phyloP scores from a whole-genome alignment of 768 basidiomycete genomes.

The Neoboletus magnificus region DNA sequence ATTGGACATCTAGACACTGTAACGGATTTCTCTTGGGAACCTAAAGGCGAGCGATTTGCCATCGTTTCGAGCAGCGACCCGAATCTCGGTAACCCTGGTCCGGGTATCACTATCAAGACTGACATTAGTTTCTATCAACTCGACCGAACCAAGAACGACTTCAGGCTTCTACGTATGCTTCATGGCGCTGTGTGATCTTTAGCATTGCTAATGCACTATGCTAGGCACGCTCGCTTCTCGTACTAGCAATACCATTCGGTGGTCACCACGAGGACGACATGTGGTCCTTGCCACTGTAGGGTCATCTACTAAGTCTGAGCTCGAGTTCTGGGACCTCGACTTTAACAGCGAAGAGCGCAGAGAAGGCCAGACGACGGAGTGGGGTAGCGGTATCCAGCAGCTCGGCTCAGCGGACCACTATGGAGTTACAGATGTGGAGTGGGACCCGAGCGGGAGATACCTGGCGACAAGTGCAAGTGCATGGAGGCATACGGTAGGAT shows the following conservation, averaged over 20 bases:
- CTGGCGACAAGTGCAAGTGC: conserved; percentile 90
- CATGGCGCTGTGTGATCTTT: conserved; percentile 1
- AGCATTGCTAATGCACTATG: conserved; percentile 6
- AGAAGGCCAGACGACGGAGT: conserved; percentile 56
- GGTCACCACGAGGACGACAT: conserved; percentile 96
- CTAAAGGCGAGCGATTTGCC: conserved; percentile 94
- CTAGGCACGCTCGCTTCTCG: conserved; percentile 74
- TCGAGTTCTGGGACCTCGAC: conserved; percentile 99
- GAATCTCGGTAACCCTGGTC: conserved; percentile 84
- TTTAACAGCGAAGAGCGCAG: conserved; percentile 63
- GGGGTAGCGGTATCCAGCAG: conserved; percentile 83
- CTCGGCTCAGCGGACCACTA: conserved; percentile 91
- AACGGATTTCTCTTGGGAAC: conserved; percentile 97
- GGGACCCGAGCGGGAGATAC: conserved; percentile 96
- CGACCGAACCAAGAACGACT: conserved; percentile 90
- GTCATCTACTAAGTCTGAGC: conserved; percentile 90
- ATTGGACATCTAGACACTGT: conserved; percentile 66
- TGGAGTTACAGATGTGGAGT: conserved; percentile 95
- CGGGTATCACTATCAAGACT: conserved; percentile 93
- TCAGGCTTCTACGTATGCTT: conserved; percentile 76
- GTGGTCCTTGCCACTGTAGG: conserved; percentile 95
- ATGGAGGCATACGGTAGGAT: conserved; percentile 88
- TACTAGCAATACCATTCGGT: conserved; percentile 90
- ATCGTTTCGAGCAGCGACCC: conserved; percentile 94
- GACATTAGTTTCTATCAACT: conserved; percentile 96